Percentiles rank a stretch among this genome's conserved stretches.
Evolutionary conservation across 106 monocot genomes (phyloP).

Genomic region (Amphibolis antarctica): DNA sequence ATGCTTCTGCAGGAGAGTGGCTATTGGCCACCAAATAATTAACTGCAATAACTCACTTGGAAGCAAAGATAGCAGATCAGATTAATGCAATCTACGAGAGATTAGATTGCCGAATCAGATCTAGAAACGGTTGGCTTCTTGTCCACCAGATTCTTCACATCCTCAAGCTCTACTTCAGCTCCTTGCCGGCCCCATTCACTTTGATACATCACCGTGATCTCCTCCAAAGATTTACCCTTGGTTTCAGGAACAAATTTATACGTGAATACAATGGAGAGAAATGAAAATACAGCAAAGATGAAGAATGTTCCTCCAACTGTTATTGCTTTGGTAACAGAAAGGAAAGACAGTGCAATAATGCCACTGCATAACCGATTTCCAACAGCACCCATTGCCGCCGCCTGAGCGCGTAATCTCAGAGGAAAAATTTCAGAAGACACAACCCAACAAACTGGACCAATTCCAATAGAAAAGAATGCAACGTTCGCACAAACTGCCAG

Average conservation of each 20-base stretch:
- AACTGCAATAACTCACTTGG: too few relatives aligned
- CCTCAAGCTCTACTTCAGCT: constrained; percentile 63
- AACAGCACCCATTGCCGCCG: constrained; percentile 60
- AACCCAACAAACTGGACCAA: constrained; percentile 89
- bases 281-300: constrained; percentile 43
- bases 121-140: background rate
- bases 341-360: constrained; percentile 75
- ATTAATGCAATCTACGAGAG: background rate
- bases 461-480: constrained; percentile 86
- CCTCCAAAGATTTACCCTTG: constrained; percentile 76
- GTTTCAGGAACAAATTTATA: constrained; percentile 71
- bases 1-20: too few relatives aligned
- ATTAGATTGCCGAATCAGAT: background rate
- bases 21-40: too few relatives aligned
- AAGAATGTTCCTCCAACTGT: constrained; percentile 71
- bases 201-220: constrained; percentile 71
- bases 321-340: constrained; percentile 49
- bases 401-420: constrained; percentile 77
- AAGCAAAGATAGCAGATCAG: background rate
- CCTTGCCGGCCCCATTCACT: constrained; percentile 22
- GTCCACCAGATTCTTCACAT: constrained; percentile 50
- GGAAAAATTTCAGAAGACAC: constrained; percentile 82
- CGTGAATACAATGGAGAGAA: constrained; percentile 60
- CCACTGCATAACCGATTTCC: constrained; percentile 80
- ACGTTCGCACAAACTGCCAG: constrained; percentile 78